These are phyloP conservation scores for Talaromyces amestolkiae DNA, from an alignment of 2,329 filamentous ascomycete genomes.

Conservation along the genomic window DNA sequence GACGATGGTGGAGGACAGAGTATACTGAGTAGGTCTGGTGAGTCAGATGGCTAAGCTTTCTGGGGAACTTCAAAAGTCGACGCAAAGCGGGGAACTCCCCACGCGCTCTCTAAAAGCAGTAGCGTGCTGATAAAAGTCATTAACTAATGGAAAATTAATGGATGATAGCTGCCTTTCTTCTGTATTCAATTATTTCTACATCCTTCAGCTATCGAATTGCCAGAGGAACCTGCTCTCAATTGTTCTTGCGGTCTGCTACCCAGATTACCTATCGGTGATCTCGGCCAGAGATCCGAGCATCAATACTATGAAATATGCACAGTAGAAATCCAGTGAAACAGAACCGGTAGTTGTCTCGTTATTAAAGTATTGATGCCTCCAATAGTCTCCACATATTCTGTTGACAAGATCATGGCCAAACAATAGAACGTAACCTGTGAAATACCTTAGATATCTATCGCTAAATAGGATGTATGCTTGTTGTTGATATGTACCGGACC, in stretches of 20 bases:
- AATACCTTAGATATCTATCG: background rate
- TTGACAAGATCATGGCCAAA: background rate
- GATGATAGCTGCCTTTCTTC: background rate
- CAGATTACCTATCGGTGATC: too few relatives aligned
- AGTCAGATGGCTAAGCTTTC: background rate
- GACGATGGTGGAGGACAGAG: background rate
- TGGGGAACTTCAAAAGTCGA: background rate
- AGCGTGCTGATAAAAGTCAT: background rate
- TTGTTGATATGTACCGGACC: background rate
- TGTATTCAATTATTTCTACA: background rate
- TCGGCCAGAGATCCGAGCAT: background rate
- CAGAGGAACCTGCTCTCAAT: background rate
- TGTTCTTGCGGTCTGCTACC: background rate
- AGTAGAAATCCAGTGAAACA: background rate
- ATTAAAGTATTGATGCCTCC: background rate
- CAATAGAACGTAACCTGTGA: background rate
- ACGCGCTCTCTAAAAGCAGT: background rate
- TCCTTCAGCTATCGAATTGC: too few relatives aligned
- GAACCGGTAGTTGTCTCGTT: background rate
- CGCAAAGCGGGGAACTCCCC: constrained; percentile 4
- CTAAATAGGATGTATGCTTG: background rate
- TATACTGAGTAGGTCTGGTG: background rate
- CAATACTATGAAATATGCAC: too few relatives aligned
- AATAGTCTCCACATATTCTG: background rate
- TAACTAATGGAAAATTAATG: too few relatives aligned